Evolutionary conservation across 148 eudicot species (phyloP), one percentile per base, ranked within the genome.

Genomic region (Rhododendron mucronatum): DNA sequence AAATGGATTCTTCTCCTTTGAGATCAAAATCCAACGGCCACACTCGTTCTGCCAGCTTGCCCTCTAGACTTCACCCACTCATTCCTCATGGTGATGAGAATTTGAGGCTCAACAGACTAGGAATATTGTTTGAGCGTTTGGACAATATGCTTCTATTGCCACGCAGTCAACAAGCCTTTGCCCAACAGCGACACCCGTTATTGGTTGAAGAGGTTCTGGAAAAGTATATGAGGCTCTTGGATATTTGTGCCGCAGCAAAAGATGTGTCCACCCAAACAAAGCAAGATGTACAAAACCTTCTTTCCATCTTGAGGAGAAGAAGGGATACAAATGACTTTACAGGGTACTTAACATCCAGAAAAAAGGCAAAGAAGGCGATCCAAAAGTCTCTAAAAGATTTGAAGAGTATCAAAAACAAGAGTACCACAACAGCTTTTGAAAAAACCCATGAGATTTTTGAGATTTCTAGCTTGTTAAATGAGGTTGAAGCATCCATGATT

Each of bases 211-310:
- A 83, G 53, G 85, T 59, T 0, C 83, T 89, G 67, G 91, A 90
- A 65, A 90, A 91, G 44, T 88, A 91, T 81, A 81, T 93, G 6
- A 88, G 84, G 84, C 87, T 93, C 57, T 85, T 93, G 65, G 95
- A 91, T 86, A 80, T 86, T 21, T 91, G 93, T 89, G 86, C 89
- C 2, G 82, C 83, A 11, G 86, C 91, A 47, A 88, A 87, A 87
- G 92, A 91, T 39, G 86, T 84, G 65, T 87, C 89, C 59, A 76
- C 69, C 11, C 87, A 86, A 86, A 86, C 88, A n/a, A 91, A 86
- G 88, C 89, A 92, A 45, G 59, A 76, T 33, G 83, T 91, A 23
- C 89, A 88, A 80, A 85, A 74, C 55, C 76, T 92, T 80, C 90
- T 90, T 51, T 90, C 94, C 73, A 55, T 69, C 7, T 57, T 90